Evolutionary conservation across 257 asterid genomes (phyloP), one percentile per base, ranked within the genome.

Genomic region (Solanum clarkiae): DNA sequence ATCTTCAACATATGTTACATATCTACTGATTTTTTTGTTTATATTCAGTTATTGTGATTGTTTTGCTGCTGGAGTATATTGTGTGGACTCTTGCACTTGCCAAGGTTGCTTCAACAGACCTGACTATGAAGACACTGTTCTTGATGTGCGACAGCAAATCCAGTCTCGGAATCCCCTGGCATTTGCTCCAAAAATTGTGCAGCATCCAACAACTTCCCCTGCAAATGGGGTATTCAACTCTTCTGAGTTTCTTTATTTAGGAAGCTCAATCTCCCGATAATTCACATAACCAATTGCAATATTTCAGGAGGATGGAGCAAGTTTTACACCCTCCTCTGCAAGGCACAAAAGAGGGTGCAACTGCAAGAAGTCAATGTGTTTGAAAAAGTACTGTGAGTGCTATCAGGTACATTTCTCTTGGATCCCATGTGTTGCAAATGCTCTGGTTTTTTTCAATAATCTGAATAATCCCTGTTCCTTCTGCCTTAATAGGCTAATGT

Each of bases 341-440:
- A 94, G 96, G 89, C 98, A 92, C 88, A 94, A 91, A 92, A 89
- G 93, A 84, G 98, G 98, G 69, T 95, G 98, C 93, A 95, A 91
- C 86, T 95, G 98, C 90, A 95, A 93, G 93, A 95, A 92, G 88
- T 94, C 98, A 16, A 95, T 91, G 94, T 95, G 98, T 80, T 89
- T 89, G 88, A 93, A 94, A 86, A 93, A 92, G 91, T 95, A 95
- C 86, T 93, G 98, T 82, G 97, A 95, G 90, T 95, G 98, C 93
- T 95, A 90, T 89, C 97, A 93, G 97, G 98, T 95, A 63, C 80
- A 70, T 4, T 74, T 36, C 42, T 79, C 15, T 53, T 26, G 4
- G 49, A 79, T 51, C 26, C 82, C 47, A 51, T 51, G 29, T 26
- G 1, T 26, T 79, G 11, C 29, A 53, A 77, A 44, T 45, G n/a